These are phyloP conservation scores for Clitopilus hobsonii DNA, from an alignment of 768 basidiomycete genomes.

Conservation along the genomic window DNA sequence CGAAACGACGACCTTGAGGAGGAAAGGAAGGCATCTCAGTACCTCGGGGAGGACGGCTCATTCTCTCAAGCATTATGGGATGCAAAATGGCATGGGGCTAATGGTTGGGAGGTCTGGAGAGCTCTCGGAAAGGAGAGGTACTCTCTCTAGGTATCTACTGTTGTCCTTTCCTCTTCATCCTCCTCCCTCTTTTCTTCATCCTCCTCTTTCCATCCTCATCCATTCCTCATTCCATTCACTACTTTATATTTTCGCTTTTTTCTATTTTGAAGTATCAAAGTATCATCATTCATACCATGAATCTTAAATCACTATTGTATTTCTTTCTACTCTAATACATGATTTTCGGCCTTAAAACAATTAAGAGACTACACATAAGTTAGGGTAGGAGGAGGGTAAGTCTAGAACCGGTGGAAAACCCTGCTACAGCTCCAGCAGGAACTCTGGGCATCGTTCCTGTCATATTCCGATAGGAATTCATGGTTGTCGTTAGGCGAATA, in stretches of 20 bases:
- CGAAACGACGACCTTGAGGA: background rate
- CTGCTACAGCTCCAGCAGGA: background rate
- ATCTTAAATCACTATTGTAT: background rate
- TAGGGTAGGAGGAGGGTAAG: background rate
- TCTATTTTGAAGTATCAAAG: background rate
- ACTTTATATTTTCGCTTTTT: background rate
- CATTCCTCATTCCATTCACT: background rate
- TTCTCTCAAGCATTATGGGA: background rate
- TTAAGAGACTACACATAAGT: background rate
- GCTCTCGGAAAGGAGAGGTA: background rate
- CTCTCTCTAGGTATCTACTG: too few relatives aligned
- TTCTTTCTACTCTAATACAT: background rate
- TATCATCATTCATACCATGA: too few relatives aligned
- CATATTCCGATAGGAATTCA: slow-evolving; percentile 20
- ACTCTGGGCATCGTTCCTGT: background rate
- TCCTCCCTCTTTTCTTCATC: too few relatives aligned
- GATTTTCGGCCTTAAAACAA: too few relatives aligned
- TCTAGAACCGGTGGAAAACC: background rate
- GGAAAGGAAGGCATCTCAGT: background rate
- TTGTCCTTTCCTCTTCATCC: too few relatives aligned
- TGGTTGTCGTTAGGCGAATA: slow-evolving; percentile 6
- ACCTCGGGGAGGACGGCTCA: background rate
- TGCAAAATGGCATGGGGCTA: background rate
- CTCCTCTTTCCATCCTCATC: too few relatives aligned
- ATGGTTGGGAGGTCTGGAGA: background rate